Base-by-base conservation (phyloP, 2,329 filamentous ascomycete species). In the Ophiostoma australiae region DNA sequence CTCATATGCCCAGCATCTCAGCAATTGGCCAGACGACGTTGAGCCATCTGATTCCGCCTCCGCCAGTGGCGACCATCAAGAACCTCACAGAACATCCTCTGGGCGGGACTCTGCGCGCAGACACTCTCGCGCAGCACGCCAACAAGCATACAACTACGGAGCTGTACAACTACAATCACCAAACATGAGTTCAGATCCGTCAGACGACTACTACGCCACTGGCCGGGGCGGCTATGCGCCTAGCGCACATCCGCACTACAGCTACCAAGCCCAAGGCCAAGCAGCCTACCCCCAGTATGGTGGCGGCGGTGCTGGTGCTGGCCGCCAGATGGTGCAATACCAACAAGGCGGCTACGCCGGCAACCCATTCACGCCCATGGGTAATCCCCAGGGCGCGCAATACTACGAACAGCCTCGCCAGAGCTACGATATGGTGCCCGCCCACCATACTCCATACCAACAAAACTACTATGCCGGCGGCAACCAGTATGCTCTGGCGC, bases 141-240 rank as follows among this genome's bases (percentile, higher is more conserved):
- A 65, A 37, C 76, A 79, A 73, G 35, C 35, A 39, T 66, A 66
- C 17, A 6, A 17, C n/a, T 76, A 76, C 67, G 72, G 75, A 61
- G 67, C 73, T 65, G 48, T 75, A 10, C 73, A 82, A 77, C 74
- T 81, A 76, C 76, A 81, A 79, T 74, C 82, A 74, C 80, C 80
- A 82, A 78, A 87, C 70, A 86, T 87, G 82, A 91, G 85, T 78
- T 83, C 86, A 82, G 90, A 91, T 78, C 85, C 85, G 48, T 83
- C 83, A 27, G 88, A 91, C 33, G 88, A 91, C n/a, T 89, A 85
- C 77, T 81, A 79, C 73, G 75, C 75, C 61, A 77, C 78, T 31
- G 27, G 58, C 70, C 76, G 80, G 72, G 77, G 79, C 69, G 76
- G 74, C 73, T 78, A 77, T 72, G 76, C 76, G 61, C 76, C 78